Percentiles rank a stretch among this genome's conserved stretches.
Evolutionary conservation across 2,329 filamentous ascomycete species (phyloP).

Genomic region (Calonectria pauciramosa): DNA sequence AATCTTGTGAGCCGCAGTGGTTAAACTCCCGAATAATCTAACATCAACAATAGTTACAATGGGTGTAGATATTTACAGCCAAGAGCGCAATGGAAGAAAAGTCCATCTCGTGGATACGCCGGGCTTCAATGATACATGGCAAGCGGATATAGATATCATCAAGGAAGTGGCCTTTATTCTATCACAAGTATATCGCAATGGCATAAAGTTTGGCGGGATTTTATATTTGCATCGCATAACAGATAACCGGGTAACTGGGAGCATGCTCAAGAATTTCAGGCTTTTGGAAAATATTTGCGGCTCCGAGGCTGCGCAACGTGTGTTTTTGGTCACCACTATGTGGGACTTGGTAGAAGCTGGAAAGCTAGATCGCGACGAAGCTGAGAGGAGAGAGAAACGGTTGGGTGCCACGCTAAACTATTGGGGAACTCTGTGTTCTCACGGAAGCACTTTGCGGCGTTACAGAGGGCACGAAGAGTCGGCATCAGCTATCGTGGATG

Average conservation of each 20-base stretch:
- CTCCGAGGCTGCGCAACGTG: not conserved
- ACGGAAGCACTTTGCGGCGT: not conserved
- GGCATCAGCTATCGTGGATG: not conserved
- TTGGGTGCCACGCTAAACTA: not conserved
- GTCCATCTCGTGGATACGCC: not conserved
- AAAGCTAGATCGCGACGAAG: not conserved
- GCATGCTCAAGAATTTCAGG: not conserved
- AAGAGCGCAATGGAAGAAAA: not conserved
- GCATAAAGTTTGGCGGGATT: not conserved
- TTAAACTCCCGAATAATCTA: too few species aligned
- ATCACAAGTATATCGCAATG: not conserved
- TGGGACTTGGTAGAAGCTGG: not conserved
- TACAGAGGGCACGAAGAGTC: not conserved
- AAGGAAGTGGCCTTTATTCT: conserved; percentile 1
- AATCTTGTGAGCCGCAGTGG: not conserved
- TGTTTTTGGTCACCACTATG: not conserved
- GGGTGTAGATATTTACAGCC: not conserved
- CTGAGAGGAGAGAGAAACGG: not conserved
- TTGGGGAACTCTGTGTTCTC: not conserved
- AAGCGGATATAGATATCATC: not conserved
- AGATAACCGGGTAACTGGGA: not conserved
- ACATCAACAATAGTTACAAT: not conserved
- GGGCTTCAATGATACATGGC: conserved; percentile 6
- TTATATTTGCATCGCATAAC: conserved; percentile 9
- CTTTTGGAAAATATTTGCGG: not conserved